Evolutionary conservation across 2,329 filamentous ascomycete genomes (phyloP).

Genomic region (Clarireedia hainanense): DNA sequence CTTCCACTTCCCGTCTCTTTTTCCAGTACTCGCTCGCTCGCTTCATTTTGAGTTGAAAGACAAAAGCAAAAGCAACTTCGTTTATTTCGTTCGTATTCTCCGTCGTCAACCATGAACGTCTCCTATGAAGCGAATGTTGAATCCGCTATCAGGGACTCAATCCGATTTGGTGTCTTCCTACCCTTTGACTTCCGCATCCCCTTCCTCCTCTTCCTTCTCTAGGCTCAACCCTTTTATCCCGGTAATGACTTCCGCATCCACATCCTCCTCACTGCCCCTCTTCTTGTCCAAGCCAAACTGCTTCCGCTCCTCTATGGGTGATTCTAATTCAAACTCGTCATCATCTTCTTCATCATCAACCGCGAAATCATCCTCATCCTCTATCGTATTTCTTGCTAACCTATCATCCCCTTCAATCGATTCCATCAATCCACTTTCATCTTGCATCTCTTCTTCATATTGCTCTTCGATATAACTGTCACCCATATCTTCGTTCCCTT

Average conservation of each 20-base stretch:
- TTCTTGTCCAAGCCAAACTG: background rate
- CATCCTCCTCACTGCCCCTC: conserved; percentile 34
- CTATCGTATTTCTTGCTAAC: conserved; percentile 22
- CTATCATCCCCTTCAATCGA: conserved; percentile 22
- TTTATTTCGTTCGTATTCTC: no score
- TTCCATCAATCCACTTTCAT: conserved; percentile 23
- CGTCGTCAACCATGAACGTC: no score
- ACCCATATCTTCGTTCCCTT: conserved; percentile 43
- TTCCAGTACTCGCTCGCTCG: no score
- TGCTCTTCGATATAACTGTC: conserved; percentile 46
- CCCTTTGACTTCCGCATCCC: conserved; percentile 13
- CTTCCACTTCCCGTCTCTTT: no score
- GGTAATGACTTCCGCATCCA: conserved; percentile 50
- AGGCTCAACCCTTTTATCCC: conserved; percentile 47
- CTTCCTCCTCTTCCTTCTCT: conserved; percentile 30
- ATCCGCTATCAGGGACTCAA: no score
- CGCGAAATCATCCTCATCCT: conserved; percentile 18
- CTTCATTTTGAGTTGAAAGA: no score
- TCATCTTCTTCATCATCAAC: conserved; percentile 13
- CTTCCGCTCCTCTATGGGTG: background rate
- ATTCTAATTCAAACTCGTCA: conserved; percentile 1
- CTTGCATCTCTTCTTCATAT: conserved; percentile 29
- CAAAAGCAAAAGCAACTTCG: no score
- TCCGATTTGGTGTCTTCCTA: background rate
- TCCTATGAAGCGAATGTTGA: no score